A percentile compares a stretch with the other conserved stretches of the same genome.
Conservation (phyloP, 108 stramenopile species). For the Cylindrotheca fusiformis region DNA sequence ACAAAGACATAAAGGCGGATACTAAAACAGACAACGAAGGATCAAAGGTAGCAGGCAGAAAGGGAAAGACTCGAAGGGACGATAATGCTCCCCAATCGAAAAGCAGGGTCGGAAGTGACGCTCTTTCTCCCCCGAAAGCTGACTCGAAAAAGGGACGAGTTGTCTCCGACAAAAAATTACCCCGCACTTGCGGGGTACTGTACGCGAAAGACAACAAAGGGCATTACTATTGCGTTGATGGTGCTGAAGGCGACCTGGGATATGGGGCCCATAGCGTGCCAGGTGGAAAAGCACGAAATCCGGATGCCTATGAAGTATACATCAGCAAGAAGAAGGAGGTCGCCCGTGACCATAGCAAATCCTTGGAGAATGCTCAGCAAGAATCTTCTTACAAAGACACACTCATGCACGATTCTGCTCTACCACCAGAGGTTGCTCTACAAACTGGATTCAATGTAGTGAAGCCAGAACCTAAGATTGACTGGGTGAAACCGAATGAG, state of each 20-base stretch:
- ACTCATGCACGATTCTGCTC: not conserved
- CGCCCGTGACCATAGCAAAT: constrained; percentile 3
- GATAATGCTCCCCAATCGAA: constrained; percentile 17
- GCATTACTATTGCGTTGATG: constrained; percentile 62
- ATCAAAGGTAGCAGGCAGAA: constrained; percentile 10
- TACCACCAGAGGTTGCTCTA: constrained; percentile 6
- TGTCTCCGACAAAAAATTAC: constrained; percentile 35
- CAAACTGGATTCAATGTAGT: constrained; percentile 15
- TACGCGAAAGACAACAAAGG: constrained; percentile 69
- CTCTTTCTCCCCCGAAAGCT: constrained; percentile 8
- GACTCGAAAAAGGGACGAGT: constrained; percentile 19
- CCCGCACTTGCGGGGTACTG: constrained; percentile 79
- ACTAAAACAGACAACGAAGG: constrained; percentile 7
- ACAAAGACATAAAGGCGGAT: constrained; percentile 25
- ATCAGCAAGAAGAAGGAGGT: constrained; percentile 35
- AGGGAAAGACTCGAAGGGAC: constrained; percentile 25
- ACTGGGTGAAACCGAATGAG: constrained; percentile 65
- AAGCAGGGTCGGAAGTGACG: constrained; percentile 1
- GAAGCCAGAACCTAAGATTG: constrained; percentile 38
- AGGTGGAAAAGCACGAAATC: constrained; percentile 71
- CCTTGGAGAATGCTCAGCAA: not conserved
- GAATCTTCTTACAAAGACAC: constrained; percentile 1
- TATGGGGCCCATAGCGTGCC: constrained; percentile 84
- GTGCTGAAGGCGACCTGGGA: constrained; percentile 78
- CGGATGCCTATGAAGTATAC: constrained; percentile 48